phyloP scores from a whole-genome alignment of 2,329 filamentous ascomycete species.

The Ambrosiella beaveri region DNA sequence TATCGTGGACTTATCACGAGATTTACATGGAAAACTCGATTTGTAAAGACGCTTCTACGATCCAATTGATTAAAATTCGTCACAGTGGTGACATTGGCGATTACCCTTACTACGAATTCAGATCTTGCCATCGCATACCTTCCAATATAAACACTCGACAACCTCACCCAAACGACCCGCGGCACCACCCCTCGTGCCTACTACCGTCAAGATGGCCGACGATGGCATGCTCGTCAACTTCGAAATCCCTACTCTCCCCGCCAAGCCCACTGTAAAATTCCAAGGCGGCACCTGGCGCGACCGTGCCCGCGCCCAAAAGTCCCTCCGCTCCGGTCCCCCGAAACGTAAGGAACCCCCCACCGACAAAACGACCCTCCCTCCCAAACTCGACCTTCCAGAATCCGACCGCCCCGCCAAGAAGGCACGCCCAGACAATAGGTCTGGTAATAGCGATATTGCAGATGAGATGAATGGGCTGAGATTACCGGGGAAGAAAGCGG shows the following conservation, averaged over 20 bases:
- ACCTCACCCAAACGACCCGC: neutral
- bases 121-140: neutral
- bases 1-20: no score
- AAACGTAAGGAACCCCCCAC: constrained; percentile 25
- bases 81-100: no score
- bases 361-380: constrained; percentile 17
- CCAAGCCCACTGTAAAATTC: constrained; percentile 47
- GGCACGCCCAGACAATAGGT: constrained; percentile 12
- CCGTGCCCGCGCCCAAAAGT: constrained; percentile 31
- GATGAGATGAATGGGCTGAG: neutral
- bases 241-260: constrained; percentile 50
- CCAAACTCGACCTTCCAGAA: constrained; percentile 11
- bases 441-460: neutral
- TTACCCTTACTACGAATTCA: no score
- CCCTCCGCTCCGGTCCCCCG: constrained; percentile 9
- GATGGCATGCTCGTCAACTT: constrained; percentile 94
- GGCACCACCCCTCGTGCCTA: neutral
- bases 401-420: constrained; percentile 16
- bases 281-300: constrained; percentile 92
- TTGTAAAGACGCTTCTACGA: no score
- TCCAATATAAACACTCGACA: neutral
- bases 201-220: constrained; percentile 52
- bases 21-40: no score
- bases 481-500: constrained; percentile 3
- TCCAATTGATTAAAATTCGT: no score